These are phyloP conservation scores for Pouteria campechiana DNA, from an alignment of 179 eudicot species.

Conservation along the genomic window DNA sequence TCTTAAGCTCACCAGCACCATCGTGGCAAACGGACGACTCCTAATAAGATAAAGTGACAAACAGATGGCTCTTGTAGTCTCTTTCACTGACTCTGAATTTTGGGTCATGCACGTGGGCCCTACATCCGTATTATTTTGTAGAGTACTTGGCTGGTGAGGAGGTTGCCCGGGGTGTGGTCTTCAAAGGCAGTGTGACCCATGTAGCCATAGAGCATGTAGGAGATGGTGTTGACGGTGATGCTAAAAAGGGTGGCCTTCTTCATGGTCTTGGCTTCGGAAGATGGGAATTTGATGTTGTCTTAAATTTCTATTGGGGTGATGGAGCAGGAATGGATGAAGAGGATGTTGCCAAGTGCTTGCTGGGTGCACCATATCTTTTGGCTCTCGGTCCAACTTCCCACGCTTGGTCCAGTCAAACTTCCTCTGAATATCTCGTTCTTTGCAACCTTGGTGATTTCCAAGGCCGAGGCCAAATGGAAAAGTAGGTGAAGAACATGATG, in stretches of 20 bases:
- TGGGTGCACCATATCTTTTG: conserved; percentile 36
- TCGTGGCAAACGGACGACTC: too few species aligned
- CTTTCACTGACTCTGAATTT: too few species aligned
- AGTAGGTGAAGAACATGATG: conserved; percentile 40
- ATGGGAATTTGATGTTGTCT: conserved; percentile 37
- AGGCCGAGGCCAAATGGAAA: conserved; percentile 35
- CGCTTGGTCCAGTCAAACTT: conserved; percentile 32
- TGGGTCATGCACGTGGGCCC: too few species aligned
- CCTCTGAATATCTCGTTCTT: conserved; percentile 17
- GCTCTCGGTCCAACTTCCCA: conserved; percentile 7
- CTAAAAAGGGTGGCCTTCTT: conserved; percentile 26
- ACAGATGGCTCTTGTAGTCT: too few species aligned
- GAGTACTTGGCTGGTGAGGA: conserved; percentile 33
- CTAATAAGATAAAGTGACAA: too few species aligned
- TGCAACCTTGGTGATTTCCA: conserved; percentile 32
- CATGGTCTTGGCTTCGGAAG: conserved; percentile 39
- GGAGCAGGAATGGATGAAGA: conserved; percentile 43
- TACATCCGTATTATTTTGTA: too few species aligned
- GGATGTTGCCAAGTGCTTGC: conserved; percentile 46
- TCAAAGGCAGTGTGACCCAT: conserved; percentile 45
- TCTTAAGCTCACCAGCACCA: too few species aligned
- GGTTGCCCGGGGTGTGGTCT: conserved; percentile 29
- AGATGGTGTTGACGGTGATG: conserved; percentile 20
- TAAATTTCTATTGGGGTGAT: conserved; percentile 33
- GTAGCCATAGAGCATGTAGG: conserved; percentile 37